phyloP scores from a whole-genome alignment of 2,329 filamentous ascomycete genomes.

The Aureobasidium sp. region DNA sequence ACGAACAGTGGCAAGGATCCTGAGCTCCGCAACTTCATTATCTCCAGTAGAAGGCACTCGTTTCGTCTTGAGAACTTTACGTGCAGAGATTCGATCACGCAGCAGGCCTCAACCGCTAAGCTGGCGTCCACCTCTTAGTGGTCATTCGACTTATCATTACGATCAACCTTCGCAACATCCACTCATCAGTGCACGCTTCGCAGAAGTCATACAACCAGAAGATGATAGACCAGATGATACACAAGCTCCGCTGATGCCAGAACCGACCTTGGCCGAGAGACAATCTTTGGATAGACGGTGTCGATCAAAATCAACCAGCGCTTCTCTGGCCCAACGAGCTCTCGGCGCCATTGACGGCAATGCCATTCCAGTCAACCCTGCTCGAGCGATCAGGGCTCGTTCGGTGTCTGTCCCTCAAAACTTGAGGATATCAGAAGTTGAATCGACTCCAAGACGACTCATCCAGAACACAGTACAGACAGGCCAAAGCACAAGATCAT shows the following conservation, averaged over 20 bases:
- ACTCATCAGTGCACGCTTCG: constrained; percentile 15
- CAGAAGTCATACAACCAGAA: background rate
- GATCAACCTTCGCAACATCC: constrained; percentile 19
- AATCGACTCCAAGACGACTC: background rate
- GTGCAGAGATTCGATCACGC: background rate
- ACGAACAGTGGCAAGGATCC: background rate
- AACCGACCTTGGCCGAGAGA: background rate
- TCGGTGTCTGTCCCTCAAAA: constrained; percentile 14
- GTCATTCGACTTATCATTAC: constrained; percentile 20
- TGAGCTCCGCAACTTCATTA: background rate
- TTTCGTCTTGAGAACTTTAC: background rate
- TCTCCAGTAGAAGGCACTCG: background rate
- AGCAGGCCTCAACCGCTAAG: background rate
- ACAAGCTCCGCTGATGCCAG: background rate
- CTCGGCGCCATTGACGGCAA: constrained; percentile 18
- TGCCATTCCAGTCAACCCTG: constrained; percentile 18
- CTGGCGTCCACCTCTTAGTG: constrained; percentile 26
- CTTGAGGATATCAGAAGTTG: background rate
- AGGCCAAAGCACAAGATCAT: background rate
- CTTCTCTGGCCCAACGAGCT: constrained; percentile 15
- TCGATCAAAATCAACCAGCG: constrained; percentile 6
- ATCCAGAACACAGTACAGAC: background rate
- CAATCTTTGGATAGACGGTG: background rate
- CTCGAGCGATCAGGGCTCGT: constrained; percentile 14
- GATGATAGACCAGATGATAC: background rate